A percentile compares a stretch with the other conserved stretches of the same genome.
phyloP scores from a whole-genome alignment of 805 yeast genomes.

The Nakazawaea wickerhamii region DNA sequence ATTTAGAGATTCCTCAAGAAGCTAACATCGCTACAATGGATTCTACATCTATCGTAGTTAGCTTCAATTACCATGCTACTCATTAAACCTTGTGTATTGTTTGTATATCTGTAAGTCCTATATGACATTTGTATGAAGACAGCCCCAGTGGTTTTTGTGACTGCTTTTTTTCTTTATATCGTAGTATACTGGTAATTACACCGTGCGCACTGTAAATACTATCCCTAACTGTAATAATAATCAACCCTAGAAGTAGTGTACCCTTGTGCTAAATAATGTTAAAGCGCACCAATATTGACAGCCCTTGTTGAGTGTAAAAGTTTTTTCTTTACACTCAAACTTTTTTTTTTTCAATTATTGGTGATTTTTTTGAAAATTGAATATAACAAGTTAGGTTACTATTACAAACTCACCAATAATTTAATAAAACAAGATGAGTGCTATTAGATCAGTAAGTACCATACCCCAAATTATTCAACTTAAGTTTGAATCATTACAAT shows the following conservation, averaged over 20 bases:
- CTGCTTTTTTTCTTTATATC: not conserved
- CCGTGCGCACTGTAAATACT: not conserved
- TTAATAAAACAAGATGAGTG: constrained; percentile 5
- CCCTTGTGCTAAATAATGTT: not conserved
- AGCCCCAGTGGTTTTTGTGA: not conserved
- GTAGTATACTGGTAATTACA: not conserved
- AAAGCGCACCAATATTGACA: not conserved
- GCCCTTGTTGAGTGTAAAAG: not conserved
- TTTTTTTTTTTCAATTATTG: not conserved
- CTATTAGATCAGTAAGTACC: constrained; percentile 13
- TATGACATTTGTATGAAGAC: not conserved
- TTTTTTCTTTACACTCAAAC: not conserved
- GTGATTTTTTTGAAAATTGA: not conserved
- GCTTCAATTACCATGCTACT: constrained; percentile 27
- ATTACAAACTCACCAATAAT: no score
- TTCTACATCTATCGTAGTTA: constrained; percentile 21
- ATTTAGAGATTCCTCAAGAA: constrained; percentile 33
- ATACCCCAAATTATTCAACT: constrained; percentile 10
- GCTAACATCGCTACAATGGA: constrained; percentile 3
- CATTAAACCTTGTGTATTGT: not conserved
- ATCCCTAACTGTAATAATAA: not conserved
- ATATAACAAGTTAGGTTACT: no score
- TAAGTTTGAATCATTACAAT: no score
- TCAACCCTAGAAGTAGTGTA: not conserved
- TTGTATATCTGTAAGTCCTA: not conserved